Evolutionary conservation across 495 filamentous ascomycete genomes (phyloP).

Genomic region (Aspergillus bertholletiae): DNA sequence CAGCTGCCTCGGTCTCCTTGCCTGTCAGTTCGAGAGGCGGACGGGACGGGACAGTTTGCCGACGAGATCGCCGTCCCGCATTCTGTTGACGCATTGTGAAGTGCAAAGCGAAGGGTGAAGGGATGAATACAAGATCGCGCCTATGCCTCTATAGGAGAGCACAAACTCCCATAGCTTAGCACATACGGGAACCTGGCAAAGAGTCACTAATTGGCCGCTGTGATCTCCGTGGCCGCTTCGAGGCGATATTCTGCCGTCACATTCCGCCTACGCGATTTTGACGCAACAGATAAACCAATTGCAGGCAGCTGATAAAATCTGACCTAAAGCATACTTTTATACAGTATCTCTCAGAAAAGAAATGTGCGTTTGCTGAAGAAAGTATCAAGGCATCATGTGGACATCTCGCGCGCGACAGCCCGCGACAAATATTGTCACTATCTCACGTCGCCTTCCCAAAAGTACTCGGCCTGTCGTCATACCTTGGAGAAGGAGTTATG

Average conservation of each 20-base stretch:
- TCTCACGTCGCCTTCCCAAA: conserved; percentile 17
- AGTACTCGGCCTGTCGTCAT: conserved; percentile 19
- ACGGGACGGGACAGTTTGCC: conserved; percentile 42
- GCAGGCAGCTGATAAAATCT: background rate
- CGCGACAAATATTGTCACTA: conserved; percentile 14
- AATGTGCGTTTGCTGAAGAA: background rate
- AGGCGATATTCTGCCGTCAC: conserved; percentile 34
- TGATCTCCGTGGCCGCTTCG: conserved; percentile 17
- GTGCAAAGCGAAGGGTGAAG: background rate
- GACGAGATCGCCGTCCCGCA: conserved; percentile 34
- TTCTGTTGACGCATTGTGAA: conserved; percentile 25
- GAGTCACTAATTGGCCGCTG: background rate
- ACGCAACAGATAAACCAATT: conserved; percentile 21
- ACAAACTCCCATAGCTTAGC: background rate
- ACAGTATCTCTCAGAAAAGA: background rate
- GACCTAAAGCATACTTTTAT: background rate
- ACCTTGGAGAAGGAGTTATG: conserved; percentile 27
- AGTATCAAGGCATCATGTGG: conserved; percentile 28
- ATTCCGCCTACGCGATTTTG: conserved; percentile 30
- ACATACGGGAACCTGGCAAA: background rate
- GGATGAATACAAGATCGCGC: background rate
- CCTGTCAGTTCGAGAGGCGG: conserved; percentile 28
- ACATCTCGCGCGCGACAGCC: conserved; percentile 26
- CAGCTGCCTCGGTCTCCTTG: conserved; percentile 22
- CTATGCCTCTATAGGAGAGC: background rate